Evolutionary conservation across 2,329 filamentous ascomycete genomes (phyloP), one percentile per base, ranked within the genome.

Genomic region (Trichophyton rubrum): DNA sequence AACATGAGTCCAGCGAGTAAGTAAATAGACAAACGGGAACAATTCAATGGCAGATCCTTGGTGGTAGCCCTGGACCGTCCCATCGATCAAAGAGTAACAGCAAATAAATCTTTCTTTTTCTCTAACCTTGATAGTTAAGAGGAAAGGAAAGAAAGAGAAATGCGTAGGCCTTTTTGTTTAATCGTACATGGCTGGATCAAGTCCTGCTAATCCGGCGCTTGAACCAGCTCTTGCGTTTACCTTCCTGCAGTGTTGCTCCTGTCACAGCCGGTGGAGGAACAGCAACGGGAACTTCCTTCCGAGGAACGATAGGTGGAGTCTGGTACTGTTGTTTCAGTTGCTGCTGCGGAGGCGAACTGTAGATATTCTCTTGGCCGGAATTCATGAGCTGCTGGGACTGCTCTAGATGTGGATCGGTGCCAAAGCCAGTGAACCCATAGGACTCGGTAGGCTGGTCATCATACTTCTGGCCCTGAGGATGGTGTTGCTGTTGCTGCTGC

Each of bases 151-250:
- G 11, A 22, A 11, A 27, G 6, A n/a, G 30, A 11, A 30, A 30
- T 30, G 27, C 27, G 27, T 30, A 30, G 27, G 27, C 27, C 2
- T 30, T 33, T 13, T 33, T 30, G 4, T 9, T 15, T 49, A 27
- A 55, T 55, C 49, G 49, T 55, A 60, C 49, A 55, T 38, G 8
- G 20, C 22, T 6, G 41, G 15, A 38, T 56, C 58, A 58, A 24
- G 30, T 41, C 56, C 24, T 53, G 27, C 59, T 61, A 24, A 55
- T 17, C 53, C 38, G 43, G 60, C 85, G 82, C 67, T 88, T 84
- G 68, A 97, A 85, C 90, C 91, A 96, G 71, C 90, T 93, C 80
- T 90, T 91, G 65, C 88, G 82, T 80, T 95, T 96, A 63, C 90
- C 87, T 60, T 62, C 63, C 49, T 61, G 55, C 3, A 55, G 33